Conservation (phyloP, 257 asterid genomes). For the Paulownia fortunei region DNA sequence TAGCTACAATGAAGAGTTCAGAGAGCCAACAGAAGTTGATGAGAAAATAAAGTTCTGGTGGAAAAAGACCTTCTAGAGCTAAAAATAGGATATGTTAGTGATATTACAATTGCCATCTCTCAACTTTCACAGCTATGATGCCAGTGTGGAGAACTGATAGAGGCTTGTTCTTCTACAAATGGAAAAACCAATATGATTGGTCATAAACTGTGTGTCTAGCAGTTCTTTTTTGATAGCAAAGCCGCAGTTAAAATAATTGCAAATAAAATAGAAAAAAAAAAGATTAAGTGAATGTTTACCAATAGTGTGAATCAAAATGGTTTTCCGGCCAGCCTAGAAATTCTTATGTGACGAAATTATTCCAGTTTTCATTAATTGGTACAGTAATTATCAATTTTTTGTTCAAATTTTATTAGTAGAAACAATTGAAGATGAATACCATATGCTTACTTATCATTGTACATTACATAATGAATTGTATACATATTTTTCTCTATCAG, state of each 20-base stretch:
- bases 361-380: not conserved
- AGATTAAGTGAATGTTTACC: not conserved
- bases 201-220: not conserved
- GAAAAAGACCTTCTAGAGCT: not conserved
- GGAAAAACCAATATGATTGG: not conserved
- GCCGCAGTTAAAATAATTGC: not conserved
- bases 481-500: slow-evolving; percentile 7
- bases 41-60: not conserved
- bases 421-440: not conserved
- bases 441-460: not conserved
- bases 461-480: too few species aligned
- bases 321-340: not conserved
- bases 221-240: not conserved
- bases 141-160: not conserved
- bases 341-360: not conserved
- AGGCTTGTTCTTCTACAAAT: not conserved
- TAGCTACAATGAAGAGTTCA: slow-evolving; percentile 8
- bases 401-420: not conserved
- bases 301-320: not conserved
- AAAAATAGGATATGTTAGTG: slow-evolving; percentile 5
- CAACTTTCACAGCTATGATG: not conserved
- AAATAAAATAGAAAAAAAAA: not conserved
- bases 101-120: not conserved
- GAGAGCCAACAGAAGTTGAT: not conserved
- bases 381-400: not conserved